Conservation (phyloP, 768 basidiomycete species). For the Cystobasidium ongulense region DNA sequence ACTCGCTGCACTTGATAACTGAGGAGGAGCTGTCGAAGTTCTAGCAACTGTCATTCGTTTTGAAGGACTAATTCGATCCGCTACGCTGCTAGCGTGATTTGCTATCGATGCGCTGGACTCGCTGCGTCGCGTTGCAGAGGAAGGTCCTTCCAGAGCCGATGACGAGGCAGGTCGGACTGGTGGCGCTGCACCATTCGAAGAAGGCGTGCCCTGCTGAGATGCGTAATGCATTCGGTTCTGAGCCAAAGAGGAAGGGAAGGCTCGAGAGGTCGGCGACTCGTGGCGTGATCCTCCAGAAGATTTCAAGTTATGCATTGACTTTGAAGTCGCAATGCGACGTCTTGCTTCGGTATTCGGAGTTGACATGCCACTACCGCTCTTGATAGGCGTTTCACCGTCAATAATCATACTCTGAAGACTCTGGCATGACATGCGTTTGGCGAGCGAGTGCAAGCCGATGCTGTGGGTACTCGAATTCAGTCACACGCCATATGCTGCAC, state of each 20-base stretch:
- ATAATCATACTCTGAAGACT: constrained; percentile 18
- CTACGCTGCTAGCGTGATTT: background rate
- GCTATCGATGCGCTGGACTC: constrained; percentile 4
- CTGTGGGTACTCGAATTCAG: background rate
- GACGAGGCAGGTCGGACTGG: constrained; percentile 21
- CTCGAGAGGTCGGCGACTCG: constrained; percentile 25
- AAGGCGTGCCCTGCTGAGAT: background rate
- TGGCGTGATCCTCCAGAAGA: constrained; percentile 19
- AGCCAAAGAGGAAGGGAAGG: constrained; percentile 11
- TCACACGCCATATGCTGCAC: background rate
- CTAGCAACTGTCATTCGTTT: constrained; percentile 1
- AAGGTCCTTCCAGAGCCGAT: constrained; percentile 17
- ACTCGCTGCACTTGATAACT: constrained; percentile 9
- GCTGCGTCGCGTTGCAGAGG: background rate
- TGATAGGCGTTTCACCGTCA: constrained; percentile 33
- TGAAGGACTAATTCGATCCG: background rate
- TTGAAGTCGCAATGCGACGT: constrained; percentile 19
- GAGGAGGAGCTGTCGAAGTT: constrained; percentile 26
- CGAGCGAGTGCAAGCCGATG: constrained; percentile 14
- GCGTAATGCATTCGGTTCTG: background rate
- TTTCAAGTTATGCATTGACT: constrained; percentile 32
- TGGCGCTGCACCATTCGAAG: background rate
- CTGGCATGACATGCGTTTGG: background rate
- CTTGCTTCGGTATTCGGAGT: constrained; percentile 27
- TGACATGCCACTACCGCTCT: background rate